A percentile compares a stretch with the other conserved stretches of the same genome.
These are phyloP conservation scores for Nidula microcarpa DNA, from an alignment of 768 basidiomycete genomes.

Conservation along the genomic window DNA sequence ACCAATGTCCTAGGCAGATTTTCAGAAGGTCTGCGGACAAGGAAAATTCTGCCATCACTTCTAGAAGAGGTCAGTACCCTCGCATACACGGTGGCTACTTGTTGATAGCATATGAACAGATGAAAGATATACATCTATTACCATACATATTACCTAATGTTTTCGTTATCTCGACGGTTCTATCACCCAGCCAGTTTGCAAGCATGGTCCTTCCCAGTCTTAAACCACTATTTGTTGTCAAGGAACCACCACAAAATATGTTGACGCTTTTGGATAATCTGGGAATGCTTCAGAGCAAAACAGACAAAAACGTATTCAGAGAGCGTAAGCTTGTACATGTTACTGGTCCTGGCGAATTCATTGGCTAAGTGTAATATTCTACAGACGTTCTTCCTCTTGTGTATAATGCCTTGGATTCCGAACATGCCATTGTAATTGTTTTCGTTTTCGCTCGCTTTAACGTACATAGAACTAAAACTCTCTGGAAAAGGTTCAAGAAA, in stretches of 20 bases:
- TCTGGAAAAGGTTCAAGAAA: conserved; percentile 78
- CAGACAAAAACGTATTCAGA: conserved; percentile 79
- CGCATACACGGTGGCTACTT: not conserved
- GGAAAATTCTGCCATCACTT: conserved; percentile 89
- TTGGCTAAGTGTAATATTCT: too few species aligned
- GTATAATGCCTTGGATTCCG: conserved; percentile 95
- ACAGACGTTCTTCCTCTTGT: conserved; percentile 94
- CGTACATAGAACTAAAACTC: conserved; percentile 4
- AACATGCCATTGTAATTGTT: conserved; percentile 69
- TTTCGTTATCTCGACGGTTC: conserved; percentile 77
- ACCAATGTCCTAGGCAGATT: conserved; percentile 78
- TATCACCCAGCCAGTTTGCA: conserved; percentile 81
- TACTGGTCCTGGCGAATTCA: not conserved
- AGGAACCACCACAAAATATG: conserved; percentile 98
- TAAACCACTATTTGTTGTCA: conserved; percentile 85
- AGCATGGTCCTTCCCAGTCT: conserved; percentile 79
- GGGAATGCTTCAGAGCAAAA: conserved; percentile 82
- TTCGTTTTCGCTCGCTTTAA: not conserved
- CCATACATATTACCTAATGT: conserved; percentile 97
- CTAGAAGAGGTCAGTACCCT: conserved; percentile 74
- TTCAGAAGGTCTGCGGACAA: conserved; percentile 78
- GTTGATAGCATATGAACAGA: conserved; percentile 37
- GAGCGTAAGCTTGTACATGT: conserved; percentile 60
- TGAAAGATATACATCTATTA: conserved; percentile 91
- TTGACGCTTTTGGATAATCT: conserved; percentile 90